phyloP scores from a whole-genome alignment of 176 grass and related monocot genomes.

The Musa troglodytarum region DNA sequence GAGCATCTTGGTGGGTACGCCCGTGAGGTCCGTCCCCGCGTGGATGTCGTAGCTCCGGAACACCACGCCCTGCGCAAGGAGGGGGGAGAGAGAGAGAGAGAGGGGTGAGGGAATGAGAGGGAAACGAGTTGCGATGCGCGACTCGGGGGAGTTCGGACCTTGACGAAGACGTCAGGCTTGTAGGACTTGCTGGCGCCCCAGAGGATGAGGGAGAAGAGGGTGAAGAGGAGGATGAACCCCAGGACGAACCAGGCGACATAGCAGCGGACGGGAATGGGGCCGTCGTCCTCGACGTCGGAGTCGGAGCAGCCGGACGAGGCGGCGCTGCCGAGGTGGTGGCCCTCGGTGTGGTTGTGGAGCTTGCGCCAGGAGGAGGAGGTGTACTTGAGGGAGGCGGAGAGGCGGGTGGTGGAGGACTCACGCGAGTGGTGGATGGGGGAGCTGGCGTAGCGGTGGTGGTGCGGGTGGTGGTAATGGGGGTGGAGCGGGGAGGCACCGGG shows the following conservation, averaged over 20 bases:
- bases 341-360: conserved; percentile 41
- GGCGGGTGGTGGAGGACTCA: conserved; percentile 68
- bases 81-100: neutral
- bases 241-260: conserved; percentile 48
- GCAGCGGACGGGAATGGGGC: conserved; percentile 39
- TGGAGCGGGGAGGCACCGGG: conserved; percentile 76
- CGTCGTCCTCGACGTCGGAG: conserved; percentile 26
- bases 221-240: conserved; percentile 64
- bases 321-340: conserved; percentile 8
- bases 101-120: no score
- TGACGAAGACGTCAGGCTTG: conserved; percentile 72
- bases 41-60: conserved; percentile 96
- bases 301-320: conserved; percentile 42
- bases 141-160: conserved; percentile 33
- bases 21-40: conserved; percentile 86
- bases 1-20: conserved; percentile 96
- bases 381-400: conserved; percentile 32
- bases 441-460: conserved; percentile 24
- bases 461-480: conserved; percentile 39
- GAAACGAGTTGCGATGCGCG: neutral
- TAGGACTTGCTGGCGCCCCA: conserved; percentile 89
- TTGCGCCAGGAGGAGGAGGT: conserved; percentile 12
- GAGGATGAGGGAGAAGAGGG: conserved; percentile 76
- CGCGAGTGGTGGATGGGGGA: conserved; percentile 66
- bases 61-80: conserved; percentile 50